Percentiles rank a stretch among this genome's conserved stretches.
These are phyloP conservation scores for Anthracocystis walkeri DNA, from an alignment of 1,284 basidiomycete genomes.

Conservation along the genomic window DNA sequence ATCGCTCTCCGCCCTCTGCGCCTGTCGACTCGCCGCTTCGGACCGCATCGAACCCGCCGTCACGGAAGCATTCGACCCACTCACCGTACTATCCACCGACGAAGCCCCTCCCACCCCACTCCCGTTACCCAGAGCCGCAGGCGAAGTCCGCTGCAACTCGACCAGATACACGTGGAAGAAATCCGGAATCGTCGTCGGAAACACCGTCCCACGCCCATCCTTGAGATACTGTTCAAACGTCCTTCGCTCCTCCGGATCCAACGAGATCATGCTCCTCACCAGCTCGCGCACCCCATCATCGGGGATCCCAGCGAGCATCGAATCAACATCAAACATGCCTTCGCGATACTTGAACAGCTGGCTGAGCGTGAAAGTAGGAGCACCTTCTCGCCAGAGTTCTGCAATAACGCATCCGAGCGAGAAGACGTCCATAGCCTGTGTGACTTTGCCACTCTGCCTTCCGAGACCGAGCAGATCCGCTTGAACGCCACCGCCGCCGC, in stretches of 20 bases:
- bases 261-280: slow-evolving; percentile 88
- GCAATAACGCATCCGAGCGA: slow-evolving; percentile 94
- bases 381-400: slow-evolving; percentile 94
- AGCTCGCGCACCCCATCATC: slow-evolving; percentile 80
- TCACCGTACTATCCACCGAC: slow-evolving; percentile 28
- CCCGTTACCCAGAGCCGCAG: slow-evolving; percentile 7
- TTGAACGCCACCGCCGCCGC: slow-evolving; percentile 30
- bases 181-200: slow-evolving; percentile 92
- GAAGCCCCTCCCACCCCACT: slow-evolving; percentile 11
- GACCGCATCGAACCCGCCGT: slow-evolving; percentile 41
- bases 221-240: slow-evolving; percentile 85
- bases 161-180: slow-evolving; percentile 91
- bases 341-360: slow-evolving; percentile 95
- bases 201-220: slow-evolving; percentile 79
- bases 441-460: slow-evolving; percentile 81
- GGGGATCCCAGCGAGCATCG: slow-evolving; percentile 80
- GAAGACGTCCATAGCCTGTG: slow-evolving; percentile 98
- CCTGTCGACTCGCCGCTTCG: slow-evolving; percentile 18
- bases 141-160: slow-evolving; percentile 77
- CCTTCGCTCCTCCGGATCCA: slow-evolving; percentile 81
- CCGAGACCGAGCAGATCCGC: slow-evolving; percentile 58
- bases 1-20: slow-evolving; percentile 56
- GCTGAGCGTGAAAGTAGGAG: slow-evolving; percentile 91
- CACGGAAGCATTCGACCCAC: slow-evolving; percentile 41
- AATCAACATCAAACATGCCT: slow-evolving; percentile 83